These are phyloP conservation scores for Xylaria sp. DNA, from an alignment of 2,329 filamentous ascomycete genomes.

Conservation along the genomic window DNA sequence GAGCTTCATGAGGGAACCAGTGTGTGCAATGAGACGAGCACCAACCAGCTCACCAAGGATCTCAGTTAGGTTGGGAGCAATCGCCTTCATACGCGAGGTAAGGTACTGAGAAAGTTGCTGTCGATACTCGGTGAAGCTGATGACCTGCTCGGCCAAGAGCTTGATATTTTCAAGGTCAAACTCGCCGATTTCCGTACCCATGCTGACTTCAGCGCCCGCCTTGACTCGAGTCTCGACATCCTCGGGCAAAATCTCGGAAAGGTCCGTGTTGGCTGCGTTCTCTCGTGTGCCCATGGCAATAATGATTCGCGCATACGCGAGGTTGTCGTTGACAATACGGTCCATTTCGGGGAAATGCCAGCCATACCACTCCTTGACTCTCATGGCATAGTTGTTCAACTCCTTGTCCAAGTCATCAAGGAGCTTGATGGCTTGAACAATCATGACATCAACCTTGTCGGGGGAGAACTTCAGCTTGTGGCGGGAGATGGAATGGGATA, in stretches of 20 bases:
- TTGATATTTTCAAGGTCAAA: constrained; percentile 94
- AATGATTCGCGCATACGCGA: constrained; percentile 89
- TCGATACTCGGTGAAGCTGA: constrained; percentile 89
- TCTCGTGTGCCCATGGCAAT: constrained; percentile 86
- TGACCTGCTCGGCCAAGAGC: constrained; percentile 88
- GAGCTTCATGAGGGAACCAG: constrained; percentile 90
- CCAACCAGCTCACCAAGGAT: constrained; percentile 93
- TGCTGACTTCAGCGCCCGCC: constrained; percentile 91
- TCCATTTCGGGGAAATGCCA: constrained; percentile 99
- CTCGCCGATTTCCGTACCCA: constrained; percentile 95
- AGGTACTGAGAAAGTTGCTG: constrained; percentile 87
- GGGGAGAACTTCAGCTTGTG: constrained; percentile 99
- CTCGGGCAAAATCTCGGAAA: constrained; percentile 90
- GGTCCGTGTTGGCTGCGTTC: constrained; percentile 74
- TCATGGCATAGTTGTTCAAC: constrained; percentile 97
- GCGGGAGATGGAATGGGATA: constrained; percentile 93
- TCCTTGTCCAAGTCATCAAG: constrained; percentile 98
- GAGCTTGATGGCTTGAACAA: constrained; percentile 92
- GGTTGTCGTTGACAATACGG: constrained; percentile 95
- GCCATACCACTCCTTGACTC: constrained; percentile 99
- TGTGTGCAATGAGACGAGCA: constrained; percentile 90
- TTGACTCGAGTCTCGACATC: constrained; percentile 93
- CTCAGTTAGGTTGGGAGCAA: constrained; percentile 92
- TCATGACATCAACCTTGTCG: constrained; percentile 99
- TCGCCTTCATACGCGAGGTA: constrained; percentile 90